Conservation (phyloP, 106 monocot species). For the Narthecium ossifragum region DNA sequence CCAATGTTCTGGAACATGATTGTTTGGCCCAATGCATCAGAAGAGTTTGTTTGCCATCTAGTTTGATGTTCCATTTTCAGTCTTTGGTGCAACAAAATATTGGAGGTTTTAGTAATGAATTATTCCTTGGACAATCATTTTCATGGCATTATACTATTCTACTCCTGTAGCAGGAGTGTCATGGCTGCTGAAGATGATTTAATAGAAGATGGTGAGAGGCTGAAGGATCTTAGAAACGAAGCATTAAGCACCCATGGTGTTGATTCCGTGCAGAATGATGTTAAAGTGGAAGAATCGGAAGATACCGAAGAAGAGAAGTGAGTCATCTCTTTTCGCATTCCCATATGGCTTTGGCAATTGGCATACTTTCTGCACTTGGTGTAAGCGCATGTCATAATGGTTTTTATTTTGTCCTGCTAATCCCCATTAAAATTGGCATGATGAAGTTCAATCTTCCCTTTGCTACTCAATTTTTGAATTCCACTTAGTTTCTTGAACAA, state of each 20-base stretch:
- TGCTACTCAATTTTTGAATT: neutral
- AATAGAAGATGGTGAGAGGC: constrained; percentile 23
- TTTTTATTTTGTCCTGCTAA: neutral
- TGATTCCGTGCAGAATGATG: neutral
- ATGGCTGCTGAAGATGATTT: constrained; percentile 11
- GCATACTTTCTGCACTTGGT: too few relatives aligned
- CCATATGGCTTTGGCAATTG: neutral
- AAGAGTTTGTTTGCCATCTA: neutral
- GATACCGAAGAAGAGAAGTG: constrained; percentile 28
- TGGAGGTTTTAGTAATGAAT: neutral
- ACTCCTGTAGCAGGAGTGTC: constrained; percentile 1
- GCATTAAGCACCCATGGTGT: constrained; percentile 15
- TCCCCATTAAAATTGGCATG: neutral
- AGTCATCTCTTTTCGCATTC: neutral
- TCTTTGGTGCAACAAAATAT: neutral
- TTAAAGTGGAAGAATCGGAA: constrained; percentile 17
- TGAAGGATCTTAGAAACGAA: constrained; percentile 20
- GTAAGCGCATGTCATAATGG: neutral
- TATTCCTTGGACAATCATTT: too few relatives aligned
- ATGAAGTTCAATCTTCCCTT: neutral
- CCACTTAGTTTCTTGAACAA: neutral
- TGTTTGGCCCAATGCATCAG: neutral
- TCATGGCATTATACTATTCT: too few relatives aligned
- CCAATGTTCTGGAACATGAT: too few relatives aligned
- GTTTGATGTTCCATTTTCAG: neutral